Percentiles rank a stretch among this genome's conserved stretches.
phyloP scores from a whole-genome alignment of 2,329 filamentous ascomycete species.

The Falciphora oryzae region DNA sequence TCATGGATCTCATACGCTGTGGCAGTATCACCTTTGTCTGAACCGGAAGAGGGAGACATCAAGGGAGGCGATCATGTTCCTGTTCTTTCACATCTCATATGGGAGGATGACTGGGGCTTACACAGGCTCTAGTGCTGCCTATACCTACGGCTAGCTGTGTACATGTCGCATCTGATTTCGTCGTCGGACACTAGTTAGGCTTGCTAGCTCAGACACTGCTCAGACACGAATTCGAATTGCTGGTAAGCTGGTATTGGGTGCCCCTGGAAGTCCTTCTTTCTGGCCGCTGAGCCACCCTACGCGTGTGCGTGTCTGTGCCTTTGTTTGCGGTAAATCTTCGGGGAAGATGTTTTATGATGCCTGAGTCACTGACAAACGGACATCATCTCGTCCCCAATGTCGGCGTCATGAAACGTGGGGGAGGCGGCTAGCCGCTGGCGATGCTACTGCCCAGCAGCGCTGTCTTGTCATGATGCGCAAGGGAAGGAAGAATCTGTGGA shows the following conservation, averaged over 20 bases:
- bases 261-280: too few species aligned
- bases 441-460: too few species aligned
- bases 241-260: too few species aligned
- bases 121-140: background rate
- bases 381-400: background rate
- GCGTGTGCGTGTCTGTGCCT: background rate
- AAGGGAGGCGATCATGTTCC: background rate
- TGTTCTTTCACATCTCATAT: background rate
- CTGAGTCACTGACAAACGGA: too few species aligned
- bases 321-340: background rate
- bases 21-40: conserved; percentile 5
- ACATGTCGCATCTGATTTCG: background rate
- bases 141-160: background rate
- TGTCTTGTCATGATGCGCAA: too few species aligned
- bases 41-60: background rate
- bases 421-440: too few species aligned
- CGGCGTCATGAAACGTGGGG: background rate
- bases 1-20: conserved; percentile 22
- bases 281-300: too few species aligned
- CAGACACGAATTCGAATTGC: too few species aligned
- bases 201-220: too few species aligned
- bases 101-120: too few species aligned
- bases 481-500: too few species aligned
- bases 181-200: background rate
- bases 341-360: too few species aligned